Evolutionary conservation across 164 flowering plant genomes (phyloP), one percentile per base, ranked within the genome.

Genomic region (Kingdonia uniflora): DNA sequence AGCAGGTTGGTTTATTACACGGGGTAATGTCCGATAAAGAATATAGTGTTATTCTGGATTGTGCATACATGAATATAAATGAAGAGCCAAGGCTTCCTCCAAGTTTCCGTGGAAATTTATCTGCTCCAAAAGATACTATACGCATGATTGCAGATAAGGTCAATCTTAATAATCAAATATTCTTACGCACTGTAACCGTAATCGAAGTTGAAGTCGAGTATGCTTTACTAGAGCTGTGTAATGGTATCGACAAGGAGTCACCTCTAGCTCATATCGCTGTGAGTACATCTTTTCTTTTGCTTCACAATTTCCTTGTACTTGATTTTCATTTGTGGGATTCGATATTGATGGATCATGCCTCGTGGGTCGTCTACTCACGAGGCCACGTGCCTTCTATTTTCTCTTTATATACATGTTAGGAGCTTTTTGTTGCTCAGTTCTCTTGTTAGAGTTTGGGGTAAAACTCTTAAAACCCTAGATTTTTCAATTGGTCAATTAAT

Each of bases 71-170:
- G 81, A 94, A 94, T 64, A 58, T 94, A 59, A 51, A 23, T 49
- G 99, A 94, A 67, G 80, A 66, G 60, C 92, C 99, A 38, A 82
- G 50, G 54, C 84, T 94, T 64, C 96, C 99, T 68, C 87, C 88
- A 49, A 78, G 86, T 68, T 87, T 94, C 58, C 94, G 97, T 59
- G 80, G 75, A 42, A 60, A 61, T 65, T 61, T 57, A 22, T 59
- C 85, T 69, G 81, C 53, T 61, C 62, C 89, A 22, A 76, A 75
- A 44, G 99, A 84, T 60, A 79, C 95, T 29, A 81, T 86, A 63
- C 78, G 76, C 43, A 56, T 82, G 74, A 75, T 89, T 63, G 95
- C 72, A 43, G 97, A 94, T 65, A 89, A 83, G 69, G 99, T 94
- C 71, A 94, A 94, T 60, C 57, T 71, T 50, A 90, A 78, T 51